Evolutionary conservation across 139 green algal species (phyloP).

Genomic region (Picocystis salinarum): DNA sequence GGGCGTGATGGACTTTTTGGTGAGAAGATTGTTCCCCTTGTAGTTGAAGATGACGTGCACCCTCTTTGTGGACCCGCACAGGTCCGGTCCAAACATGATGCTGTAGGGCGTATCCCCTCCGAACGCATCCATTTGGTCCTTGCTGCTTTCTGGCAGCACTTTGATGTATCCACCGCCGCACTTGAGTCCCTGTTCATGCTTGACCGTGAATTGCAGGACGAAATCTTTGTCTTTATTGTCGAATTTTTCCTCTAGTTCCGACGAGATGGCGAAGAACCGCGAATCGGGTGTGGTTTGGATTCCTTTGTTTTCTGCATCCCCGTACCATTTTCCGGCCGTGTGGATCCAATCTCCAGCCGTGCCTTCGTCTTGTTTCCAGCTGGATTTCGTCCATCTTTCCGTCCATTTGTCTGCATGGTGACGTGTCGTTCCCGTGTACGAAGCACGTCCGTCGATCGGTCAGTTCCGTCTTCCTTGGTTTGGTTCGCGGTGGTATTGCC

Average conservation of each 20-base stretch:
- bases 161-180: conserved; percentile 85
- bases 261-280: conserved; percentile 50
- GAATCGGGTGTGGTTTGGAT: conserved; percentile 60
- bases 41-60: conserved; percentile 31
- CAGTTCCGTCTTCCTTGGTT: too few species aligned
- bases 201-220: conserved; percentile 65
- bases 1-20: conserved; percentile 24
- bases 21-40: conserved; percentile 32
- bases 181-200: conserved; percentile 76
- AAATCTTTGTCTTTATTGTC: conserved; percentile 67
- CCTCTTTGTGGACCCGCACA: conserved; percentile 16
- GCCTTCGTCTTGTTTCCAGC: conserved; percentile 49
- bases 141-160: conserved; percentile 37
- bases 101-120: conserved; percentile 41
- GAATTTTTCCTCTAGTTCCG: conserved; percentile 34
- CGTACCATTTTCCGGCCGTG: conserved; percentile 43
- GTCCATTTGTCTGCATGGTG: conserved; percentile 32
- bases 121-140: conserved; percentile 47
- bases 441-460: too few species aligned
- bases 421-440: background rate
- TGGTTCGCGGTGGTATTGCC: background rate
- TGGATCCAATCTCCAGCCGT: conserved; percentile 39
- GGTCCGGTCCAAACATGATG: conserved; percentile 18
- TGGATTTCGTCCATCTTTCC: conserved; percentile 42
- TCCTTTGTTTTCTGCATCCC: conserved; percentile 12